phyloP scores from a whole-genome alignment of 805 yeast genomes.

The Candida methanosorbosa region DNA sequence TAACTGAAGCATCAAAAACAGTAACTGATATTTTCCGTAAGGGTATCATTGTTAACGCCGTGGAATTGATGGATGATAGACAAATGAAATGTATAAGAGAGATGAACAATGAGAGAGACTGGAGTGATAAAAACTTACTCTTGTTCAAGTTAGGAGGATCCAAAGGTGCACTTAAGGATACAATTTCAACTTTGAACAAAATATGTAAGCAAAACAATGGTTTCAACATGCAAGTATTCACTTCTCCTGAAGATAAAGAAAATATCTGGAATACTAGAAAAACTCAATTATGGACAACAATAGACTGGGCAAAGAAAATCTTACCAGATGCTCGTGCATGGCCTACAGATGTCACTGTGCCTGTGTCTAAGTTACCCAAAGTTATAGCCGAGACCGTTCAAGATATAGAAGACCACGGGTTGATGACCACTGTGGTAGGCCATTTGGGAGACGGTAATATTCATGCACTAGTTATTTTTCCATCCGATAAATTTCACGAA shows the following conservation, averaged over 20 bases:
- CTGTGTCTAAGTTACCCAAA: slow-evolving; percentile 58
- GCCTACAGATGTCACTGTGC: slow-evolving; percentile 83
- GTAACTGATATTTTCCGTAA: slow-evolving; percentile 52
- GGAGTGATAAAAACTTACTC: slow-evolving; percentile 27
- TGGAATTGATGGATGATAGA: slow-evolving; percentile 64
- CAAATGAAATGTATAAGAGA: slow-evolving; percentile 61
- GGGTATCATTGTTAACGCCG: slow-evolving; percentile 65
- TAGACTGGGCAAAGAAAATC: slow-evolving; percentile 52
- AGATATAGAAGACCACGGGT: slow-evolving; percentile 44
- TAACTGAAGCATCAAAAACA: slow-evolving; percentile 63
- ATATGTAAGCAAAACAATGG: slow-evolving; percentile 49
- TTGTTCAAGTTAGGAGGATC: slow-evolving; percentile 58
- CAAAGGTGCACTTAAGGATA: slow-evolving; percentile 28
- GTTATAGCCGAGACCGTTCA: slow-evolving; percentile 53
- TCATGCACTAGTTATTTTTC: slow-evolving; percentile 58
- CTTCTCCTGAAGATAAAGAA: slow-evolving; percentile 49
- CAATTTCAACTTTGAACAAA: slow-evolving; percentile 34
- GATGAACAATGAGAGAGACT: slow-evolving; percentile 29
- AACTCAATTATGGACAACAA: slow-evolving; percentile 54
- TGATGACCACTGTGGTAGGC: slow-evolving; percentile 56
- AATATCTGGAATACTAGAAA: slow-evolving; percentile 75
- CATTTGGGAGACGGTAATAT: slow-evolving; percentile 85
- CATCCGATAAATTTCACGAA: slow-evolving; percentile 35
- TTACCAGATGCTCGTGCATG: slow-evolving; percentile 41
- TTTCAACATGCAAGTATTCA: slow-evolving; percentile 53